Evolutionary conservation across 768 basidiomycete genomes (phyloP).

Genomic region (Roridomyces roridus): DNA sequence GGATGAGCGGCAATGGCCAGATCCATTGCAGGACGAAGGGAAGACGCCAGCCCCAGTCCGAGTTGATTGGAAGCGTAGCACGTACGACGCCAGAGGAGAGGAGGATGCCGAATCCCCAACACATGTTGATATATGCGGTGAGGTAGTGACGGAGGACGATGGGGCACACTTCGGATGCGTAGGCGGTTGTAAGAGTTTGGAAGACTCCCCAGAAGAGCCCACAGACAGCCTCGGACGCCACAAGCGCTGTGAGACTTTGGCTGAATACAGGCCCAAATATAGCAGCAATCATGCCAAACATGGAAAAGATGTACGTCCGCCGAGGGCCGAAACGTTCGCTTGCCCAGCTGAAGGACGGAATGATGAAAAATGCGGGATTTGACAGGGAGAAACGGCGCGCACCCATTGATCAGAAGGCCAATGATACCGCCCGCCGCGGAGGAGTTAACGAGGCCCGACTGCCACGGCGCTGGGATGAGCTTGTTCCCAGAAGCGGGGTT

Average conservation of each 20-base stretch:
- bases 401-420: constrained; percentile 22
- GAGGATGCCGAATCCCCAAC: constrained; percentile 30
- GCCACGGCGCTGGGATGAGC: constrained; percentile 28
- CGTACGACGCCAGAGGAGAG: constrained; percentile 26
- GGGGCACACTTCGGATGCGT: constrained; percentile 31
- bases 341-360: constrained; percentile 12
- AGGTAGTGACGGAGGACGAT: constrained; percentile 29
- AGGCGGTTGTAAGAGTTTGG: constrained; percentile 30
- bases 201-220: constrained; percentile 30
- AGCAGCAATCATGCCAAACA: constrained; percentile 23
- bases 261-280: constrained; percentile 23
- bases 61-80: constrained; percentile 23
- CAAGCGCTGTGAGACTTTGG: constrained; percentile 10
- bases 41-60: constrained; percentile 32
- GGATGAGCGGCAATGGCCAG: constrained; percentile 27
- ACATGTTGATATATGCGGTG: constrained; percentile 32
- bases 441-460: constrained; percentile 27
- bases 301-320: constrained; percentile 23
- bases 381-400: background rate
- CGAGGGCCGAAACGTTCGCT: constrained; percentile 28
- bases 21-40: constrained; percentile 32
- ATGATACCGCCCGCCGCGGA: constrained; percentile 28
- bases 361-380: too few species aligned
- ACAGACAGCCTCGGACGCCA: constrained; percentile 22
- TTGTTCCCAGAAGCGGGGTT: constrained; percentile 14